Percentiles rank a stretch among this genome's conserved stretches.
phyloP scores from a whole-genome alignment of 1,139 yeast genomes.

The Scheffersomyces cryptocercus region DNA sequence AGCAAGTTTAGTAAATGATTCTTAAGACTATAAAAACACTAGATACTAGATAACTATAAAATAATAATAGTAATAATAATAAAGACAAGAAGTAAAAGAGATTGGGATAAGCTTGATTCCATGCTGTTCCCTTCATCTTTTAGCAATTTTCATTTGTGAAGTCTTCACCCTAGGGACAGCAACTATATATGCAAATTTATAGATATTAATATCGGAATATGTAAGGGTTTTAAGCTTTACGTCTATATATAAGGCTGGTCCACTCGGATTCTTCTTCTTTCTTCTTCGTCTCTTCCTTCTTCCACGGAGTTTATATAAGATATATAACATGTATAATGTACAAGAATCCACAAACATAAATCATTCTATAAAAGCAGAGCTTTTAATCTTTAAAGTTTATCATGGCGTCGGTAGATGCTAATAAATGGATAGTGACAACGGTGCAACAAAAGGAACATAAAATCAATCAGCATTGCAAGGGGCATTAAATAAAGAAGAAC shows the following conservation, averaged over 20 bases:
- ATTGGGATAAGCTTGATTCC: not conserved
- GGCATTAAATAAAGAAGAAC: not conserved
- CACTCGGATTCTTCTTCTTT: not conserved
- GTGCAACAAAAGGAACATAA: too few relatives aligned
- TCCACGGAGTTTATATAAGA: too few relatives aligned
- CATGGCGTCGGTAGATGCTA: too few relatives aligned
- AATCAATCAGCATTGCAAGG: too few relatives aligned
- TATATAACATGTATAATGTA: conserved; percentile 1
- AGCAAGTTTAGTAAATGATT: not conserved
- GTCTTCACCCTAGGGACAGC: not conserved
- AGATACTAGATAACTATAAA: not conserved
- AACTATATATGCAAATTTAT: conserved; percentile 1
- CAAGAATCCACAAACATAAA: not conserved
- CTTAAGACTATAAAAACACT: conserved; percentile 1
- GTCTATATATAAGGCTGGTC: not conserved
- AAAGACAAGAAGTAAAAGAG: conserved; percentile 15
- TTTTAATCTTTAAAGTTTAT: too few relatives aligned
- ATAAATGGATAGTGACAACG: too few relatives aligned
- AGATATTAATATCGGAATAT: not conserved
- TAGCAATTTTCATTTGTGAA: too few relatives aligned
- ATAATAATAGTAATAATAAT: conserved; percentile 8
- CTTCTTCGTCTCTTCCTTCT: too few relatives aligned
- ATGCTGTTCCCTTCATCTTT: too few relatives aligned
- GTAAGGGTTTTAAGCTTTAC: not conserved
- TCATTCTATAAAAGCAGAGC: not conserved